Evolutionary conservation across 2,329 filamentous ascomycete species (phyloP), one percentile per base, ranked within the genome.

Genomic region (Neofusicoccum kwambonambiense): DNA sequence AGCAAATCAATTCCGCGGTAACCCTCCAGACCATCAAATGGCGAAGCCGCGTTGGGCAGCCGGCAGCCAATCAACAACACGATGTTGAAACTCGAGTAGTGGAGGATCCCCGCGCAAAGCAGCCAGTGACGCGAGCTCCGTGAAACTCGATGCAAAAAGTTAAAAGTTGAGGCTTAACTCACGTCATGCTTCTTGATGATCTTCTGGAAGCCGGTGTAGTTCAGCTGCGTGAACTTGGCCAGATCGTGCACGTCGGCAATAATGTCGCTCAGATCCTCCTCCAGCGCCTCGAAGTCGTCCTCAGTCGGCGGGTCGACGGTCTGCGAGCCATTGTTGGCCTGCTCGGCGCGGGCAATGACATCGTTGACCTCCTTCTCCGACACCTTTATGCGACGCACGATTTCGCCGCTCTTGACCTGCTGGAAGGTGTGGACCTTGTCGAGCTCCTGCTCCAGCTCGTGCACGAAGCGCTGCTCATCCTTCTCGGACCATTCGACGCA

Each of bases 131-230:
- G 27, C 7, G 51, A 67, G 17, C 54, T 62, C 39, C 61, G 9
- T 15, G 19, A 3, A 5, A n/a, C 22, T 63, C 66, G 13, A 39
- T 11, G 11, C n/a, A 17, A 2, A 27, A 22, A 50, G 27, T 17
- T 27, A 37, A 35, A 49, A 44, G 37, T 49, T 41, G 57, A 81
- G 31, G 50, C 50, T 52, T 42, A 47, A 47, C 90, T 71, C 79
- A 94, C 91, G 81, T 97, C 95, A 78, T 99, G 95, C 84, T 99
- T 99, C 85, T 99, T 99, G 79, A 99, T 97, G 69, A 99, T 99
- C 84, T 99, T 99, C 83, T 97, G 96, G 77, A 99, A 99, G 4
- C 95, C 95, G 0, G 94, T 98, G 76, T 99, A 99, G 80, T 99
- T 99, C 75, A 99, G 82, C 81, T 97, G 94, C 6, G 96, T 96